Base-by-base conservation (phyloP, 2,329 filamentous ascomycete species). In the Colletotrichum sp. region DNA sequence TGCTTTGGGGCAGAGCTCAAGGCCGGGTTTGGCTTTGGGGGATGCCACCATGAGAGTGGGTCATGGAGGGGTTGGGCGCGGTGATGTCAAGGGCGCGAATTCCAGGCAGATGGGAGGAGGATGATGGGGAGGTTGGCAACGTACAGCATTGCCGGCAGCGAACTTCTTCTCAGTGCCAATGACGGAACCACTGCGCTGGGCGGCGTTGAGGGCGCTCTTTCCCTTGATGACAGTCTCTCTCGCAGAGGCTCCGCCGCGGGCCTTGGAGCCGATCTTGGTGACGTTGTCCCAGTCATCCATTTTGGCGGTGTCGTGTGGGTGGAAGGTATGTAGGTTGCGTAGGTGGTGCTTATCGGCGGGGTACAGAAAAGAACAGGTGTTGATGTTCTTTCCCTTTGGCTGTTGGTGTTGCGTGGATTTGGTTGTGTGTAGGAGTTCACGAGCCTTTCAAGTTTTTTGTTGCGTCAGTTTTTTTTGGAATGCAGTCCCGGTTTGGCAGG, bases 201-300 rank as follows among this genome's bases (percentile, higher is more conserved):
- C 97, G 77, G 96, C 96, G 87, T 99, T 99, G 80, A 99, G 88
- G 44, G 95, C 92, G 75, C 88, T 83, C 86, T 95, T 95, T 84
- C 96, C 95, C 85, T 94, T 94, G 84, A 99, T 91, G 81, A 98
- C 96, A 5, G 94, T 98, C 90, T 98, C 96, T 80, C 95, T 95
- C 80, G 92, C 88, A 71, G 85, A 86, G 75, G 86, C 90, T 81
- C 93, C 94, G 79, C 92, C 91, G 82, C 93, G 92, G 83, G 91
- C 91, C 88, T 95, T 96, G 92, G 92, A 95, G 83, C 97, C 97
- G 84, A 99, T 99, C 91, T 97, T 98, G 88, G 96, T 98, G 81
- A 94, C 92, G 80, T 88, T 86, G 82, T 98, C 94, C 96, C 96
- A 99, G 83, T 98, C 95, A 69, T 84, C 86, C 91, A 94, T 92